Evolutionary conservation across 306 rosid species (phyloP), one percentile per base, ranked within the genome.

Genomic region (Rubus parviflorus): DNA sequence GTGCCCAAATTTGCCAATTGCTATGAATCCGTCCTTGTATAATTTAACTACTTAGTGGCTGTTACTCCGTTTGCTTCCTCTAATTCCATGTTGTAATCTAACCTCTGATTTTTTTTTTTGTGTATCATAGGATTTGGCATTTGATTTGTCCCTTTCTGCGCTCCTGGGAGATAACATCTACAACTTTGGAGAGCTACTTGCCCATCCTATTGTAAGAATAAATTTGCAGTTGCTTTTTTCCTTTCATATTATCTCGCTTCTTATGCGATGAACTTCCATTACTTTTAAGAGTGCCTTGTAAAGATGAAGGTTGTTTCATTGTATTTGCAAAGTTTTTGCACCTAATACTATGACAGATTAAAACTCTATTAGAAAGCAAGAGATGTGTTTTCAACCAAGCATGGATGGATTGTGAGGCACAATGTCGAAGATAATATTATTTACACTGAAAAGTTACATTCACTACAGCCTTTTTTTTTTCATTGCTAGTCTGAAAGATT

Each of bases 111-210:
- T 6, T 76, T 79, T 78, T 22, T 30, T 30, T 30, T 42, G 46
- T n/a, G 48, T 11, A 47, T 77, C 1, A 67, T 75, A 96, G 99
- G 99, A 96, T 90, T 81, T 96, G 90, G 97, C 98, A 7, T 96
- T 93, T 85, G 99, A 96, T 86, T 82, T 96, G 72, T 96, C 98
- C 61, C 99, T 96, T 63, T 91, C 99, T 81, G 99, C 99, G 6
- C 91, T 96, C 17, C 84, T 93, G 75, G 99, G 99, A 79, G 99
- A 96, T 70, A 96, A 96, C 83, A 93, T 96, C 80, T 93, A 96
- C 94, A 96, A 96, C 86, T 96, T 96, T 53, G 99, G 99, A 73
- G 99, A 96, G 84, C 87, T 96, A 71, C 98, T 96, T 68, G 99
- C 97, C 58, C 99, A 96, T 81, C 99, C 99, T 72, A 88, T 96